These are phyloP conservation scores for Pythium insidiosum DNA, from an alignment of 352 stramenopile genomes.

Conservation along the genomic window DNA sequence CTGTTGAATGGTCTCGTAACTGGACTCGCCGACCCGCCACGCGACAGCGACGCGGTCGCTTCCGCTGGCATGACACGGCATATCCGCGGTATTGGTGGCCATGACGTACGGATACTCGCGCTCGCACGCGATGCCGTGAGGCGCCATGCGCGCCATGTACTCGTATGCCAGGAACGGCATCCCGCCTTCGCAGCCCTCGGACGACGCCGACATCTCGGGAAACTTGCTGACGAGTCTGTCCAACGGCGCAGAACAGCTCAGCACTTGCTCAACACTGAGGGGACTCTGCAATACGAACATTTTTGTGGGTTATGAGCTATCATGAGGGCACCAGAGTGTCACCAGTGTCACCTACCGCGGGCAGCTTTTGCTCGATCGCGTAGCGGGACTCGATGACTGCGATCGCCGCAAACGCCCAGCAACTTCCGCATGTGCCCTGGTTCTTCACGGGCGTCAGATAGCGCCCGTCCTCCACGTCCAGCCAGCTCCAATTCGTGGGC, in stretches of 20 bases:
- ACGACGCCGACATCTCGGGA: conserved; percentile 64
- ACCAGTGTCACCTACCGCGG: conserved; percentile 21
- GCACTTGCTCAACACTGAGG: conserved; percentile 79
- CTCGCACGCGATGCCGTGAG: conserved; percentile 71
- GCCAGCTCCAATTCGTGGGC: conserved; percentile 53
- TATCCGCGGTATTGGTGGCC: conserved; percentile 45
- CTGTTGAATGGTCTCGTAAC: conserved; percentile 43
- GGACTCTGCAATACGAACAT: conserved; percentile 21
- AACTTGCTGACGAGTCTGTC: conserved; percentile 77
- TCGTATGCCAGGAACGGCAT: conserved; percentile 88
- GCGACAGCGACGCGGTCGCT: conserved; percentile 30
- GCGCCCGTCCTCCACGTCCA: conserved; percentile 55
- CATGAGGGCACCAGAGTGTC: not conserved
- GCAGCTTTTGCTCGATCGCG: conserved; percentile 69
- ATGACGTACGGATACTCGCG: conserved; percentile 71
- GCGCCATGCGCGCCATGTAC: conserved; percentile 54
- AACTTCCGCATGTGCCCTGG: conserved; percentile 89
- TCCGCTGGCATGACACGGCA: conserved; percentile 22
- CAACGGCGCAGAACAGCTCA: conserved; percentile 63
- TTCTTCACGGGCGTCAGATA: conserved; percentile 90
- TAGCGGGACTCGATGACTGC: conserved; percentile 64
- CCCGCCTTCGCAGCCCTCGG: conserved; percentile 76
- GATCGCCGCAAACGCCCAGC: conserved; percentile 89
- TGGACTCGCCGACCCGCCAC: conserved; percentile 34
- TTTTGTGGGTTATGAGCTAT: not conserved